These are phyloP conservation scores for Arthrobotrys sphaeroides DNA, from an alignment of 2,329 filamentous ascomycete species.

Conservation along the genomic window DNA sequence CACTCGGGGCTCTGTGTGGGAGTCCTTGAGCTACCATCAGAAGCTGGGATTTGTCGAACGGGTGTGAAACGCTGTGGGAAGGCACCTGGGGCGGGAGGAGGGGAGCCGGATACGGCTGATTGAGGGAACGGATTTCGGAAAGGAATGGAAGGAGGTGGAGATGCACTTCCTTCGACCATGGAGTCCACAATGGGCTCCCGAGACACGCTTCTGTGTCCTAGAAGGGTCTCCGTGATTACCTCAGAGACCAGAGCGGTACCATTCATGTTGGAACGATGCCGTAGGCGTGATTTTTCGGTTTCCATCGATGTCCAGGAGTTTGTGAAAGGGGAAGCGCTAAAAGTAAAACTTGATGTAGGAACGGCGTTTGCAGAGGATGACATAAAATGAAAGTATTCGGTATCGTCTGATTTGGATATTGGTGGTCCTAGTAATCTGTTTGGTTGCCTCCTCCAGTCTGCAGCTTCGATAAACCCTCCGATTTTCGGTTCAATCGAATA, in stretches of 20 bases:
- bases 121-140: conserved; percentile 37
- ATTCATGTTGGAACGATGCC: conserved; percentile 3
- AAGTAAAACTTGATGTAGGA: conserved; percentile 24
- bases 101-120: background rate
- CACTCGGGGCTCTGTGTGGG: conserved; percentile 30
- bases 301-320: conserved; percentile 25
- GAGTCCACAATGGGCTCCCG: conserved; percentile 5
- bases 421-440: conserved; percentile 24
- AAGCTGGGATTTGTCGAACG: conserved; percentile 26
- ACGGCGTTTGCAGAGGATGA: conserved; percentile 1
- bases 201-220: background rate
- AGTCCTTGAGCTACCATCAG: conserved; percentile 22
- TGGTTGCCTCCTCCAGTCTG: conserved; percentile 28
- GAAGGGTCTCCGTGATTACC: conserved; percentile 4
- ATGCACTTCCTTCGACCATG: conserved; percentile 26
- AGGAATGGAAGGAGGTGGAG: conserved; percentile 14
- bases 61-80: conserved; percentile 33
- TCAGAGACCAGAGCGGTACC: conserved; percentile 8
- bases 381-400: conserved; percentile 8
- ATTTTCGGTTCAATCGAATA: conserved; percentile 30
- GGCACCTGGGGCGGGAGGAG: background rate
- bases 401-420: conserved; percentile 20
- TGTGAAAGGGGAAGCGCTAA: background rate
- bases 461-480: conserved; percentile 33
- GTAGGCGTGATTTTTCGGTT: conserved; percentile 24